These are phyloP conservation scores for Cadophora luteo-olivacea DNA, from an alignment of 2,329 filamentous ascomycete species.

Conservation along the genomic window DNA sequence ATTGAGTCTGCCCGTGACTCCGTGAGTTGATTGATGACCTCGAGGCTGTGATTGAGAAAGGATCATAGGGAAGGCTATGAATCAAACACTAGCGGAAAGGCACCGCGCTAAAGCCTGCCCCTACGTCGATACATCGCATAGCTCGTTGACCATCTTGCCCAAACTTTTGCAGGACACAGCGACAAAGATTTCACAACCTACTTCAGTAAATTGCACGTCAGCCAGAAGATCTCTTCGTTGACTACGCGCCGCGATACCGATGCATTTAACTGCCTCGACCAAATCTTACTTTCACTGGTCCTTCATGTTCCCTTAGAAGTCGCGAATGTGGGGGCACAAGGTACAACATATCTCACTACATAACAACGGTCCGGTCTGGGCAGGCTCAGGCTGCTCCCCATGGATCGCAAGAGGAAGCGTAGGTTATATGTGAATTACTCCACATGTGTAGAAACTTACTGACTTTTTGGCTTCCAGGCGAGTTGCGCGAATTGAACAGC, in stretches of 20 bases:
- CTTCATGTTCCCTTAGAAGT: conserved; percentile 44
- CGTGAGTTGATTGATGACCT: background rate
- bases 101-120: conserved; percentile 11
- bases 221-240: conserved; percentile 22
- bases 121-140: conserved; percentile 16
- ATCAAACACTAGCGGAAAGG: conserved; percentile 14
- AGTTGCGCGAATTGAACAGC: conserved; percentile 87
- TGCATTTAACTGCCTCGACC: conserved; percentile 45
- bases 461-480: conserved; percentile 61
- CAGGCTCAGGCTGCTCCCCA: conserved; percentile 48
- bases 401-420: conserved; percentile 73
- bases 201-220: conserved; percentile 25
- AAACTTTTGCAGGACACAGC: conserved; percentile 17
- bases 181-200: conserved; percentile 16
- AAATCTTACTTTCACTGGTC: conserved; percentile 42
- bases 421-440: conserved; percentile 37
- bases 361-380: conserved; percentile 32
- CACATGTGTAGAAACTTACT: conserved; percentile 25
- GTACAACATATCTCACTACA: conserved; percentile 36
- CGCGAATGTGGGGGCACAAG: conserved; percentile 46
- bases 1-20: background rate
- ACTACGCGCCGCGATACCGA: conserved; percentile 41
- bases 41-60: background rate
- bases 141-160: conserved; percentile 15
- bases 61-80: background rate